Percentiles rank a stretch among this genome's conserved stretches.
Conservation (phyloP, 768 basidiomycete genomes). For the Rossbeevera mucosa region DNA sequence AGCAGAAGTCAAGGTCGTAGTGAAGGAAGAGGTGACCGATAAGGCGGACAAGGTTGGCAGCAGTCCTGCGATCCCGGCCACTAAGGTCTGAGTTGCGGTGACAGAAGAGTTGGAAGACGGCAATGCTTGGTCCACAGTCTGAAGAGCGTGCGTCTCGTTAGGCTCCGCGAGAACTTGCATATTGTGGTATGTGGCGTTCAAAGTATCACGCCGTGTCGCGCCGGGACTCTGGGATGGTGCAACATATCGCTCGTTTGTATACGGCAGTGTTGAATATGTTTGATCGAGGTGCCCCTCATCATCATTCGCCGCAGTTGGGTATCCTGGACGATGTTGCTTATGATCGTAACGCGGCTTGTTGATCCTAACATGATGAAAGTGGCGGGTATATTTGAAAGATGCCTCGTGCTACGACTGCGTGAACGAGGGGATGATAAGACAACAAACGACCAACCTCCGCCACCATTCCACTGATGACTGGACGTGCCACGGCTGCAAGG, state of each 20-base stretch:
- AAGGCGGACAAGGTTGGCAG: background rate
- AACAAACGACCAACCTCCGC: constrained; percentile 8
- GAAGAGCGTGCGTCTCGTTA: constrained; percentile 10
- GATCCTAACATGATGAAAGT: constrained; percentile 8
- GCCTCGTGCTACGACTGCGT: constrained; percentile 8
- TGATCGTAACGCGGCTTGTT: constrained; percentile 17
- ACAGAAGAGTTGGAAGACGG: background rate
- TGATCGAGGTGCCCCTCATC: constrained; percentile 1
- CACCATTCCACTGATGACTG: constrained; percentile 5
- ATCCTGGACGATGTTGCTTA: constrained; percentile 20
- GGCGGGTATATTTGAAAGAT: constrained; percentile 9
- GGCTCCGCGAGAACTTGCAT: constrained; percentile 19
- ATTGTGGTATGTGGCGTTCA: constrained; percentile 3
- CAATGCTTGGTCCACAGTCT: background rate
- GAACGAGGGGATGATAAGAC: background rate
- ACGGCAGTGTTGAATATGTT: background rate
- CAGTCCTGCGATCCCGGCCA: background rate
- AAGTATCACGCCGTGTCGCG: background rate
- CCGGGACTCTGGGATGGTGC: background rate
- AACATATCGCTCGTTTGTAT: constrained; percentile 2
- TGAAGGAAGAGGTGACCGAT: background rate
- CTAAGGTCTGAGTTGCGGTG: background rate
- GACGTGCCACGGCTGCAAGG: constrained; percentile 17
- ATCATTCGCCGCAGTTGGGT: constrained; percentile 12
- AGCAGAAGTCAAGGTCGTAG: background rate